These are phyloP conservation scores for Ceratocystis lukuohia DNA, from an alignment of 2,329 filamentous ascomycete species.

Conservation along the genomic window DNA sequence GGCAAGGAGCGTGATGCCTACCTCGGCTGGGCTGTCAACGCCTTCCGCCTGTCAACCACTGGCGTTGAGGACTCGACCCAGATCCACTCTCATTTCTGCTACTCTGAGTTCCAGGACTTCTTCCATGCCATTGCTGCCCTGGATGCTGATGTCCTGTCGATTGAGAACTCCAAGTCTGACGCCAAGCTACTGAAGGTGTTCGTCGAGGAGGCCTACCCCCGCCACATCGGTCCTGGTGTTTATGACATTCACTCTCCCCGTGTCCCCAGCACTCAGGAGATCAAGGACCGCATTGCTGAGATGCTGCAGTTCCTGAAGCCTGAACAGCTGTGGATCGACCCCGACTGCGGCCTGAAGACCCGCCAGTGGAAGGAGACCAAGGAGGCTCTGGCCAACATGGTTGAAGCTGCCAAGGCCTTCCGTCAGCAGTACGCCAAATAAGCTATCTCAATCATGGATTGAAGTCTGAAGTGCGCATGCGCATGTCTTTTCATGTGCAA, in stretches of 20 bases:
- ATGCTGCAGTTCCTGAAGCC: slow-evolving; percentile 96
- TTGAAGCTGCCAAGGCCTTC: slow-evolving; percentile 95
- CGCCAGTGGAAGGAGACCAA: slow-evolving; percentile 98
- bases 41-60: slow-evolving; percentile 89
- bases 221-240: slow-evolving; percentile 97
- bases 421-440: slow-evolving; percentile 72
- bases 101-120: slow-evolving; percentile 99
- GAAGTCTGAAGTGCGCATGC: slow-evolving; percentile 9
- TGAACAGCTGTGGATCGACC: slow-evolving; percentile 99
- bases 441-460: slow-evolving; percentile 20
- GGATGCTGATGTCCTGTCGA: slow-evolving; percentile 94
- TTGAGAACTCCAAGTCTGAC: slow-evolving; percentile 99
- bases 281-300: slow-evolving; percentile 94
- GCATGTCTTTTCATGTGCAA: background rate
- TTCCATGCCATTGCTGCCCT: slow-evolving; percentile 99
- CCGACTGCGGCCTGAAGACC: slow-evolving; percentile 98
- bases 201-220: slow-evolving; percentile 90
- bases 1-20: slow-evolving; percentile 94
- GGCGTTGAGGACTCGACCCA: slow-evolving; percentile 92
- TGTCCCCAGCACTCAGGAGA: slow-evolving; percentile 94
- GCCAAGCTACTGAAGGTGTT: slow-evolving; percentile 99
- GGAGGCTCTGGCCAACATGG: slow-evolving; percentile 90
- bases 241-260: slow-evolving; percentile 99
- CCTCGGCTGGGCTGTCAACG: slow-evolving; percentile 92
- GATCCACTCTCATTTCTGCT: slow-evolving; percentile 99